Evolutionary conservation across 1,139 yeast genomes (phyloP).

Genomic region (Pneumocystis canis): DNA sequence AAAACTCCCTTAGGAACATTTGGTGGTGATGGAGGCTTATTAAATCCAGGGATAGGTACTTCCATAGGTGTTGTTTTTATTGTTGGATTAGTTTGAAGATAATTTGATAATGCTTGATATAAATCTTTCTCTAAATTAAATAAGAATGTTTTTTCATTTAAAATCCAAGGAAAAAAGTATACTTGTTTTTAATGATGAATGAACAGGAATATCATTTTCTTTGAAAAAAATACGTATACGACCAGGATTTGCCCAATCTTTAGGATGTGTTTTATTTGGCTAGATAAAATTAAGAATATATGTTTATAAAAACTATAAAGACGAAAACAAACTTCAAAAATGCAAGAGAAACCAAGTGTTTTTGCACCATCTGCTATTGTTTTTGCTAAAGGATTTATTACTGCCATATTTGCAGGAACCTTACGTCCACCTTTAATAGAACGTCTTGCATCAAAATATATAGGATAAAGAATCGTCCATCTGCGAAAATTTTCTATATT

Average conservation of each 20-base stretch:
- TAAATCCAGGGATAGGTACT: slow-evolving; percentile 46
- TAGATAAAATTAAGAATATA: slow-evolving; percentile 35
- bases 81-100: slow-evolving; percentile 55
- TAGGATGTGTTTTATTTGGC: slow-evolving; percentile 83
- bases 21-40: slow-evolving; percentile 44
- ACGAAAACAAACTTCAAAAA: slow-evolving; percentile 28
- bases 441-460: slow-evolving; percentile 73
- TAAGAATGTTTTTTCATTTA: not conserved
- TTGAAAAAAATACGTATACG: slow-evolving; percentile 63
- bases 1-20: slow-evolving; percentile 72
- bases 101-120: slow-evolving; percentile 45
- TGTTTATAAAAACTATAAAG: slow-evolving; percentile 20
- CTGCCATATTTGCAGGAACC: slow-evolving; percentile 51
- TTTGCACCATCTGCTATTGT: slow-evolving; percentile 54
- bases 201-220: slow-evolving; percentile 17
- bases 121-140: slow-evolving; percentile 45
- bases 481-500: not conserved
- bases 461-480: slow-evolving; percentile 46
- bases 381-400: slow-evolving; percentile 74
- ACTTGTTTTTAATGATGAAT: slow-evolving; percentile 14
- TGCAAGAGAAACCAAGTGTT: slow-evolving; percentile 28
- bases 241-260: slow-evolving; percentile 95
- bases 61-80: slow-evolving; percentile 46
- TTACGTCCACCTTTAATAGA: slow-evolving; percentile 74
- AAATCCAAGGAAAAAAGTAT: slow-evolving; percentile 3